phyloP scores from a whole-genome alignment of 352 stramenopile species.

The Phytophthora hybrid region DNA sequence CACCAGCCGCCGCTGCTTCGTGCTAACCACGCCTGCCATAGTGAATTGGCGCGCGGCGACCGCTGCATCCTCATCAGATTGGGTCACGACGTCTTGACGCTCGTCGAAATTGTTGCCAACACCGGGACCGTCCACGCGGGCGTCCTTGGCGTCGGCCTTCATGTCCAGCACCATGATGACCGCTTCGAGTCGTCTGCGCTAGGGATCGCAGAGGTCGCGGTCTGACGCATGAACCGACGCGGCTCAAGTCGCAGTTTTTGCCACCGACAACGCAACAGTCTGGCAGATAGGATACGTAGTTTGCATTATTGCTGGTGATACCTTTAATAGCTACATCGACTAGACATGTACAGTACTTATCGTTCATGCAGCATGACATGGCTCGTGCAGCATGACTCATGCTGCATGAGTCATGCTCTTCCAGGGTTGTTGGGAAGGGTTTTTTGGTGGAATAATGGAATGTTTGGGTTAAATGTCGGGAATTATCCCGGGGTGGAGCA shows the following conservation, averaged over 20 bases:
- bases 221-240: slow-evolving; percentile 5
- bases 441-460: too few species aligned
- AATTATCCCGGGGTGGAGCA: too few species aligned
- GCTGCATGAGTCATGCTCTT: too few species aligned
- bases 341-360: too few species aligned
- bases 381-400: too few species aligned
- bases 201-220: slow-evolving; percentile 3
- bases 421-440: too few species aligned
- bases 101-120: slow-evolving; percentile 49
- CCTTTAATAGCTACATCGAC: background rate
- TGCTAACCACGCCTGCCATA: slow-evolving; percentile 78
- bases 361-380: too few species aligned
- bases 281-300: background rate
- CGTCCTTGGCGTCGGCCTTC: slow-evolving; percentile 63
- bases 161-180: slow-evolving; percentile 57
- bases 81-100: slow-evolving; percentile 57
- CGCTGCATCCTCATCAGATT: slow-evolving; percentile 64
- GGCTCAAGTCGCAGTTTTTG: background rate
- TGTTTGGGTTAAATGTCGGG: too few species aligned
- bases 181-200: background rate
- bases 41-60: slow-evolving; percentile 77
- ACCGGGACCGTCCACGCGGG: background rate
- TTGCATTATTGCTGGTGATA: background rate
- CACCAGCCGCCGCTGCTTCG: slow-evolving; percentile 79
- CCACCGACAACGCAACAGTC: background rate